Conservation (phyloP, 805 yeast species). For the Ogataea pilisensis region DNA sequence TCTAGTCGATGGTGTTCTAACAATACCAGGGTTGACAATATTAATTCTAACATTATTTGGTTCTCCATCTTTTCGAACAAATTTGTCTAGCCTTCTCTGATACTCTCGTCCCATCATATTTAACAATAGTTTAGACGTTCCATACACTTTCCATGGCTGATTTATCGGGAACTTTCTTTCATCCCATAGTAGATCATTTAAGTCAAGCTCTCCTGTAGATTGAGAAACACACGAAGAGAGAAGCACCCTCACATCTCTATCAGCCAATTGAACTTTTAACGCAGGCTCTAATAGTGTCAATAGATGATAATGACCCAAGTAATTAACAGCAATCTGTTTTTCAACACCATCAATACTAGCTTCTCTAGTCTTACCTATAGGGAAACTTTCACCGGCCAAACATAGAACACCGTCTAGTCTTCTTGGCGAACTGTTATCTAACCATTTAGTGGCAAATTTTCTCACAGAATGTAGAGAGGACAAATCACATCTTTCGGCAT, state of each 20-base stretch:
- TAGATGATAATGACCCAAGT: constrained; percentile 75
- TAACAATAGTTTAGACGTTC: constrained; percentile 75
- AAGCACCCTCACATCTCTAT: constrained; percentile 84
- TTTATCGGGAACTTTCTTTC: constrained; percentile 50
- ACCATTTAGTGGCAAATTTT: constrained; percentile 90
- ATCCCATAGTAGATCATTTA: constrained; percentile 62
- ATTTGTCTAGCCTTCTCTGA: constrained; percentile 58
- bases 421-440: constrained; percentile 86
- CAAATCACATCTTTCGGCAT: constrained; percentile 88
- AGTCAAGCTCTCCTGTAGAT: constrained; percentile 62
- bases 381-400: constrained; percentile 80
- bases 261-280: constrained; percentile 85
- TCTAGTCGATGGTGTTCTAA: constrained; percentile 83
- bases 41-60: constrained; percentile 67
- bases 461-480: constrained; percentile 70
- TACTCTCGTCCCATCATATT: constrained; percentile 73
- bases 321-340: constrained; percentile 78
- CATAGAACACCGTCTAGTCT: constrained; percentile 87
- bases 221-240: constrained; percentile 78
- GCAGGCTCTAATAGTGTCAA: constrained; percentile 79
- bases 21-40: constrained; percentile 86
- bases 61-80: constrained; percentile 66
- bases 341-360: constrained; percentile 82
- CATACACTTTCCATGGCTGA: constrained; percentile 73
- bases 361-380: constrained; percentile 61